These are phyloP conservation scores for Penicillium sp. DNA, from an alignment of 2,329 filamentous ascomycete species.

Conservation along the genomic window DNA sequence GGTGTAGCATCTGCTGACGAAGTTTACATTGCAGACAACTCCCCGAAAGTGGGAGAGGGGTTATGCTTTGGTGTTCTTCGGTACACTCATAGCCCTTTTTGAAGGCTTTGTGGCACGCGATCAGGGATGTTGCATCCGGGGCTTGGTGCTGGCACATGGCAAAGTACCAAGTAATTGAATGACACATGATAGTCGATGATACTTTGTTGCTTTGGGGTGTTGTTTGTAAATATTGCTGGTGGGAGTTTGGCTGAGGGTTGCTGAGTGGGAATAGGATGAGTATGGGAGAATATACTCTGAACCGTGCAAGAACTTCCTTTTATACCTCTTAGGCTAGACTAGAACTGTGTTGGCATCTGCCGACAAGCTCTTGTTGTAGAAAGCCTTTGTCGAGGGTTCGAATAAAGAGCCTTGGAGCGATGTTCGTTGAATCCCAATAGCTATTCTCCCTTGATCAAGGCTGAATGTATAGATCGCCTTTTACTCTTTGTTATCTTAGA, in stretches of 20 bases:
- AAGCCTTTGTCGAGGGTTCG: background rate
- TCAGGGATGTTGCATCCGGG: slow-evolving; percentile 4
- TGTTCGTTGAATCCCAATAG: too few relatives aligned
- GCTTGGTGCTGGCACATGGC: slow-evolving; percentile 22
- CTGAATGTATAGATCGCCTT: background rate
- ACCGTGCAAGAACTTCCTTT: background rate
- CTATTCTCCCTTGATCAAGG: background rate
- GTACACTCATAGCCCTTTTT: slow-evolving; percentile 17
- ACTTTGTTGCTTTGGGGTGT: background rate
- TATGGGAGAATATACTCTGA: background rate
- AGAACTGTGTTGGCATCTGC: background rate
- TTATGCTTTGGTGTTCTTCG: background rate
- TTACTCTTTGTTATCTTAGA: background rate
- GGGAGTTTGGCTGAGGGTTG: background rate
- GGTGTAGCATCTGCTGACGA: background rate
- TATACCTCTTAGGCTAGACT: background rate
- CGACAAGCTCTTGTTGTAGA: background rate
- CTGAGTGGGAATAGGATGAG: background rate
- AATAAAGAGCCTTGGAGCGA: background rate
- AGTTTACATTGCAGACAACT: slow-evolving; percentile 8
- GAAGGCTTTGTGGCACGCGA: slow-evolving; percentile 18
- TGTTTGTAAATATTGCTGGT: background rate
- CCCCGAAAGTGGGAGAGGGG: slow-evolving; percentile 15
- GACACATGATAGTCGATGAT: slow-evolving; percentile 22
- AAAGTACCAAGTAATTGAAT: slow-evolving; percentile 24